Evolutionary conservation across 1,284 basidiomycete genomes (phyloP).

Genomic region (Puccinia coronata): DNA sequence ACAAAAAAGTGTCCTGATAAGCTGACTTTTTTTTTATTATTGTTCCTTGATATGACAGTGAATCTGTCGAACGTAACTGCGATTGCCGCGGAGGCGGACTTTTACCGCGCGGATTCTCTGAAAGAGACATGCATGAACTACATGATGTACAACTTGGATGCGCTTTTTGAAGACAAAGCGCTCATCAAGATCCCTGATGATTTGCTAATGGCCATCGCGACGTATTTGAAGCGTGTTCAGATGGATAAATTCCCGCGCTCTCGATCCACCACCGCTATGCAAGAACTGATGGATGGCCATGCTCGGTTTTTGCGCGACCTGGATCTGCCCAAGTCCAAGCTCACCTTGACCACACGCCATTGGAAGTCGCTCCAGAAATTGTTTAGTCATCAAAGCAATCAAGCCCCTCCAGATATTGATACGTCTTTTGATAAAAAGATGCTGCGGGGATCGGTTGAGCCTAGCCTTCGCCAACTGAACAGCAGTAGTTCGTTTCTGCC

Average conservation of each 20-base stretch:
- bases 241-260: slow-evolving; percentile 69
- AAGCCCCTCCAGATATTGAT: slow-evolving; percentile 16
- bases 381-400: not conserved
- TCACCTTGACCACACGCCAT: slow-evolving; percentile 57
- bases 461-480: not conserved
- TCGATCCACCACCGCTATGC: slow-evolving; percentile 66
- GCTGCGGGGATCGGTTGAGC: not conserved
- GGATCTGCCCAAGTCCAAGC: slow-evolving; percentile 73
- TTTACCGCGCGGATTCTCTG: slow-evolving; percentile 74
- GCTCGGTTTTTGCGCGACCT: slow-evolving; percentile 75
- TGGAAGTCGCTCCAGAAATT: slow-evolving; percentile 38
- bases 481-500: not conserved
- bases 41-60: slow-evolving; percentile 62
- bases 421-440: not conserved
- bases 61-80: slow-evolving; percentile 77
- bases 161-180: slow-evolving; percentile 76
- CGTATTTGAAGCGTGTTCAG: slow-evolving; percentile 69
- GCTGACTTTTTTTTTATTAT: not conserved
- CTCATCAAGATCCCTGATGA: slow-evolving; percentile 71
- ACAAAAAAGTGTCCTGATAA: not conserved
- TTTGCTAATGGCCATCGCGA: slow-evolving; percentile 70
- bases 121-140: slow-evolving; percentile 76
- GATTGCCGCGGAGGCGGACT: slow-evolving; percentile 77
- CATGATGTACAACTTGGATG: slow-evolving; percentile 80
- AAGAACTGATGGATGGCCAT: slow-evolving; percentile 68